phyloP scores from a whole-genome alignment of 208 protist genomes.

The Leishmania lainsoni region DNA sequence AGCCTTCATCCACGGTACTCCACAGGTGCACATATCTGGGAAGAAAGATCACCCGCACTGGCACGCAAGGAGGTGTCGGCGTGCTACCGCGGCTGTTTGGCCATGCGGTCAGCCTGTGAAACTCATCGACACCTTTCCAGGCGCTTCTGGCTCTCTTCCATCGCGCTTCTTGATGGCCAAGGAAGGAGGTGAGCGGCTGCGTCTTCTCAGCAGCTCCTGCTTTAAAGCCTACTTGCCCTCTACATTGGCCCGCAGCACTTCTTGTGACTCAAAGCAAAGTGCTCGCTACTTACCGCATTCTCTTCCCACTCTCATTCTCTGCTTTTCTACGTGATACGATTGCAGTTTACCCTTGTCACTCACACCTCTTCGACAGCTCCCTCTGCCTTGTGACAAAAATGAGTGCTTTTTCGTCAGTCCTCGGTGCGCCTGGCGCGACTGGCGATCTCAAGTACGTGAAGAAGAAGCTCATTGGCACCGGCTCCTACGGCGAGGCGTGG shows the following conservation, averaged over 20 bases:
- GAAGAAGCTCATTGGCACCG: conserved; percentile 84
- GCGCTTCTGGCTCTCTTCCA: background rate
- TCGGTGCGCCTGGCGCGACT: conserved; percentile 41
- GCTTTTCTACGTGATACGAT: background rate
- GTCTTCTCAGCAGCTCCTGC: background rate
- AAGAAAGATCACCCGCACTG: too few relatives aligned
- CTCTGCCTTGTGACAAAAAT: background rate
- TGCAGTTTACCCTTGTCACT: background rate
- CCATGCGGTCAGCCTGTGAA: too few relatives aligned
- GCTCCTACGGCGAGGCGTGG: conserved; percentile 88
- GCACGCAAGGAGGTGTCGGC: background rate
- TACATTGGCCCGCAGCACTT: too few relatives aligned
- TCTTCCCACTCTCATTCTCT: background rate
- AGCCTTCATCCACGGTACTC: background rate
- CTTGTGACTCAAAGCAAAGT: background rate
- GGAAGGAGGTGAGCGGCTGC: background rate
- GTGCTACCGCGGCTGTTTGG: background rate
- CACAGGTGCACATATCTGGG: background rate
- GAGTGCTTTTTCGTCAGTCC: conserved; percentile 39
- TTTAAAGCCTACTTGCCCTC: background rate
- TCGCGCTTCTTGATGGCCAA: background rate
- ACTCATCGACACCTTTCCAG: background rate
- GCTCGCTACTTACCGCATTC: too few relatives aligned
- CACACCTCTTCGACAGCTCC: background rate
- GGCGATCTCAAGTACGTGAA: conserved; percentile 75